Evolutionary conservation across 768 basidiomycete genomes (phyloP).

Genomic region (Lactarius sanguifluus): DNA sequence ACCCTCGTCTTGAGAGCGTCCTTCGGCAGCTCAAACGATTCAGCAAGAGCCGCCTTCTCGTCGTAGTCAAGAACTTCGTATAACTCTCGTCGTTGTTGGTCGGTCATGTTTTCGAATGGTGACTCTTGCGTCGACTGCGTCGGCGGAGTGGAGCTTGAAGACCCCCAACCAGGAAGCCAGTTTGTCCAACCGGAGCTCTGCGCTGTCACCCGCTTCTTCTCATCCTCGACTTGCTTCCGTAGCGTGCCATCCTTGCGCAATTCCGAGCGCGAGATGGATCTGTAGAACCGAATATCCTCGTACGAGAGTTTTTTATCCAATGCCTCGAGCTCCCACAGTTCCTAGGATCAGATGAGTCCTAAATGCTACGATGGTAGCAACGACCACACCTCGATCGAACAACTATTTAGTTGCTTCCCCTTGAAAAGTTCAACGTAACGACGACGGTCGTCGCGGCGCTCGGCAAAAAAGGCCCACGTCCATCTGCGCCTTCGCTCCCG

Average conservation of each 20-base stretch:
- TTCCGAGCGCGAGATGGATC: constrained; percentile 88
- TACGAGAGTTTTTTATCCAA: constrained; percentile 86
- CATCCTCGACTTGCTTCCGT: constrained; percentile 63
- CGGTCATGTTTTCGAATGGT: constrained; percentile 74
- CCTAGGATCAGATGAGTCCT: constrained; percentile 40
- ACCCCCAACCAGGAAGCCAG: constrained; percentile 75
- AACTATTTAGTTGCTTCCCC: constrained; percentile 57
- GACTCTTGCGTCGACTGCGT: constrained; percentile 48
- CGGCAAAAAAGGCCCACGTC: constrained; percentile 90
- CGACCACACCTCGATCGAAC: constrained; percentile 53
- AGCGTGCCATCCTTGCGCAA: constrained; percentile 82
- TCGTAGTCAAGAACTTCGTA: constrained; percentile 92
- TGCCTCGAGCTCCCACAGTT: constrained; percentile 50
- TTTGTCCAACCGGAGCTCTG: constrained; percentile 56
- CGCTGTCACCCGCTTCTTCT: constrained; percentile 51
- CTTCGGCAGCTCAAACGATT: constrained; percentile 66
- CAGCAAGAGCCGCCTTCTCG: constrained; percentile 72
- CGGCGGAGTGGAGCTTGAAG: constrained; percentile 37
- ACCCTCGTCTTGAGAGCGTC: constrained; percentile 81
- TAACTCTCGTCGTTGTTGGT: constrained; percentile 85
- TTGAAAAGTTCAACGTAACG: constrained; percentile 84
- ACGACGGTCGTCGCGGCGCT: constrained; percentile 85
- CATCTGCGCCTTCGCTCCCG: constrained; percentile 81
- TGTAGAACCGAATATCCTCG: constrained; percentile 95
- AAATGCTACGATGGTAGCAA: constrained; percentile 8